Conservation (phyloP, 164 flowering plant genomes). For the Chimonanthus praecox region DNA sequence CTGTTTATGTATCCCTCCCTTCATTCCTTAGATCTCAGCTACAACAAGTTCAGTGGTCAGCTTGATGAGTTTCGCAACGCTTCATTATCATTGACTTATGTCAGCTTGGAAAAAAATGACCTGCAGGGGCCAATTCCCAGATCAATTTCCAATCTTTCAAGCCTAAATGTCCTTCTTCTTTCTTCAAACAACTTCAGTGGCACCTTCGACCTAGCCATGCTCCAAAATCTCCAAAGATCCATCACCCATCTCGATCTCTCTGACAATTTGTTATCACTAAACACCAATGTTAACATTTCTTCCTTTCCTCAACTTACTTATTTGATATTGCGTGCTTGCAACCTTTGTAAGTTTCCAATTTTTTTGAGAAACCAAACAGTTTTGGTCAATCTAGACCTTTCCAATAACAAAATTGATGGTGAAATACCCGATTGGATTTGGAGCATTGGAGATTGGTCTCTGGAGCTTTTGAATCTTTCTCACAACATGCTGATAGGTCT, state of each 20-base stretch:
- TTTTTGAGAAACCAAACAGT: slow-evolving; percentile 25
- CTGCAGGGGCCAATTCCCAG: slow-evolving; percentile 32
- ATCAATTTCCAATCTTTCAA: slow-evolving; percentile 19
- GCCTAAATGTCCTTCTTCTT: slow-evolving; percentile 21
- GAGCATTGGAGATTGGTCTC: slow-evolving; percentile 11
- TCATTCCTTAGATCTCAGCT: neutral
- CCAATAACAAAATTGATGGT: slow-evolving; percentile 33
- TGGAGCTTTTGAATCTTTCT: slow-evolving; percentile 33
- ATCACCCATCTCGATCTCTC: slow-evolving; percentile 32
- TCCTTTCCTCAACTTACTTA: slow-evolving; percentile 20
- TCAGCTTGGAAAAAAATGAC: slow-evolving; percentile 21
- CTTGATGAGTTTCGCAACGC: slow-evolving; percentile 13
- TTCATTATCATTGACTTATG: slow-evolving; percentile 10
- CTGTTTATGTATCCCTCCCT: neutral
- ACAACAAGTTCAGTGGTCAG: slow-evolving; percentile 13
- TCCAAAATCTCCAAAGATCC: slow-evolving; percentile 5
- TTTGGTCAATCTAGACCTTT: slow-evolving; percentile 32
- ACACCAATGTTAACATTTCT: neutral
- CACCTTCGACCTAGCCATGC: neutral
- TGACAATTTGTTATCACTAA: slow-evolving; percentile 14
- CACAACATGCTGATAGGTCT: slow-evolving; percentile 22
- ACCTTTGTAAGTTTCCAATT: slow-evolving; percentile 24
- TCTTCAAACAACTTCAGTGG: slow-evolving; percentile 22
- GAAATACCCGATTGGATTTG: slow-evolving; percentile 38
- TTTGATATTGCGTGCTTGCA: slow-evolving; percentile 37